Evolutionary conservation across 225 moss, liverwort and hornwort genomes (phyloP).

Genomic region (Polytrichum formosum): DNA sequence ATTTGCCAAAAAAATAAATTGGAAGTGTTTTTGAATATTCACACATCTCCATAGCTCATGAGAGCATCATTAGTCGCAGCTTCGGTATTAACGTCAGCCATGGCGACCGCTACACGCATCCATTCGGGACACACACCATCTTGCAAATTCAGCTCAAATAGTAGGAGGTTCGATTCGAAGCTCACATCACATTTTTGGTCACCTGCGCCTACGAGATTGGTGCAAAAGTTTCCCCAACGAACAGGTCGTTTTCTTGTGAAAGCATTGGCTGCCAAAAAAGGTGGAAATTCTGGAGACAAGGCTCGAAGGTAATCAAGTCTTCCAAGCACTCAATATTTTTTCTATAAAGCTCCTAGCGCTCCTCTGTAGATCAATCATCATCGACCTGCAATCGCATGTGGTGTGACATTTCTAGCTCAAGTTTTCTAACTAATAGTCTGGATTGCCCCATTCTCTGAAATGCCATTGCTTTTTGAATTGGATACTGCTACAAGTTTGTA

Average conservation of each 20-base stretch:
- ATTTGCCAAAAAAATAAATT: no score
- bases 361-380: no score
- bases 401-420: no score
- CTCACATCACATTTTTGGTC: not conserved
- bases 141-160: not conserved
- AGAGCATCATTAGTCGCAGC: no score
- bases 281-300: constrained; percentile 60
- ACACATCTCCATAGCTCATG: no score
- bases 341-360: no score
- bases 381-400: no score
- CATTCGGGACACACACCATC: not conserved
- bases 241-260: constrained; percentile 18
- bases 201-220: not conserved
- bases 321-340: not conserved
- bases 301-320: constrained; percentile 33
- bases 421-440: no score
- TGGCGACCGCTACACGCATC: not conserved
- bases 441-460: no score
- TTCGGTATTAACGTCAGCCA: not conserved
- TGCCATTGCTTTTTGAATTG: no score
- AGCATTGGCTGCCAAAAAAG: constrained; percentile 49
- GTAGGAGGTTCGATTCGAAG: not conserved
- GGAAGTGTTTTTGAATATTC: no score
- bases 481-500: no score
- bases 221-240: not conserved